A percentile compares a stretch with the other conserved stretches of the same genome.
These are phyloP conservation scores for Fusarium mexicanum DNA, from an alignment of 2,329 filamentous ascomycete species.

Conservation along the genomic window DNA sequence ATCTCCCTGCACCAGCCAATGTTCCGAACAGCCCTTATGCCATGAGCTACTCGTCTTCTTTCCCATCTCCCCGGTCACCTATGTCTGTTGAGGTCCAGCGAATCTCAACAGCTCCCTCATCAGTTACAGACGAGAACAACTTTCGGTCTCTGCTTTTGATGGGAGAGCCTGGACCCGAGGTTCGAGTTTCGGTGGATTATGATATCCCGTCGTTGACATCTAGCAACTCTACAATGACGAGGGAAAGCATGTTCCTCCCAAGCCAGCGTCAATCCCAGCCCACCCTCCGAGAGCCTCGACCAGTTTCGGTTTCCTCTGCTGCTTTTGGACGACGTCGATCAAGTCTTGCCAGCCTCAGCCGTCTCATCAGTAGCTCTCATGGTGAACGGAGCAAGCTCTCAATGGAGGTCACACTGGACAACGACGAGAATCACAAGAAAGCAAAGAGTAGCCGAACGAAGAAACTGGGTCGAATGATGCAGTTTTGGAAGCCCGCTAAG, in stretches of 20 bases:
- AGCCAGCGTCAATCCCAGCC: conserved; percentile 59
- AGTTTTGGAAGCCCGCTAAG: conserved; percentile 78
- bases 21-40: conserved; percentile 72
- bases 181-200: conserved; percentile 73
- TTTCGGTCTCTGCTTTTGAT: conserved; percentile 74
- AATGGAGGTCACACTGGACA: conserved; percentile 69
- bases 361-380: conserved; percentile 78
- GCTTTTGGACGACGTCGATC: conserved; percentile 76
- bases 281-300: conserved; percentile 64
- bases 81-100: conserved; percentile 77
- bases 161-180: conserved; percentile 78
- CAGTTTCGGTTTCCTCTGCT: conserved; percentile 68
- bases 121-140: conserved; percentile 74
- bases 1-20: conserved; percentile 55
- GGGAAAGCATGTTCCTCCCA: conserved; percentile 66
- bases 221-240: conserved; percentile 80
- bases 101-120: conserved; percentile 80
- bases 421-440: conserved; percentile 64
- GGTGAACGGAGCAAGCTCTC: conserved; percentile 80
- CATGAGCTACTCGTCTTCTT: conserved; percentile 70
- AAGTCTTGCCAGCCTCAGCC: conserved; percentile 80
- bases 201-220: conserved; percentile 80
- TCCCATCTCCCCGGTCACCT: conserved; percentile 75
- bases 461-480: conserved; percentile 77
- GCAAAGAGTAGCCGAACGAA: conserved; percentile 71